Evolutionary conservation across 768 basidiomycete species (phyloP), one percentile per base, ranked within the genome.

Genomic region (Candolleomyces efflorescens): DNA sequence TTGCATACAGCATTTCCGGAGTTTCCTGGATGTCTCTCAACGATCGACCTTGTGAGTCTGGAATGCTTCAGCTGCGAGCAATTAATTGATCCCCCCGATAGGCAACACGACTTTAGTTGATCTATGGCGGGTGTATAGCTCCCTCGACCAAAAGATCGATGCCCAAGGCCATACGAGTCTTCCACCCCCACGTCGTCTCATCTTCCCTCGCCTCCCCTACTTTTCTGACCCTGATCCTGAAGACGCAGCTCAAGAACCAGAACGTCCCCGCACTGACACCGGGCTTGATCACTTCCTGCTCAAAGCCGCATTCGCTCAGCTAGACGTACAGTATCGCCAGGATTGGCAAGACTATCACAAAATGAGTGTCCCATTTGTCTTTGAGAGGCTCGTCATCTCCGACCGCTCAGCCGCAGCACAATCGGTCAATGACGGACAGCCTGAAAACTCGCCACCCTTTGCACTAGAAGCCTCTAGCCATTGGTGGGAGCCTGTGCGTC

Each of bases 271-370:
- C 15, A 77, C 78, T 1, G 77, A 83, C 58, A 82, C 79, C 23
- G 86, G 86, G 4, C 82, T 91, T 62, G 90, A 93, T 70, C 87
- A 87, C 0, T 82, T 82, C 63, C 73, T 87, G n/a, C 71, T 79
- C 51, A 89, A 90, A 65, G 81, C 84, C 0, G 85, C 87, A n/a
- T 89, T 90, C 65, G 89, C 91, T 0, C 80, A 77, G 15, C 78
- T 89, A 60, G 82, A 78, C 1, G 70, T 86, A 53, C 80, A 89
- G 74, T 92, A 86, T 68, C 58, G 74, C 17, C 81, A 86, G 58
- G 92, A 94, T 64, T 93, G 91, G 83, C 76, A 80, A 48, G 93
- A 95, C 70, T 86, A 87, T 63, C 77, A 80, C 38, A 76, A 80
- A 57, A 82, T 91, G 64, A 75, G 78, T 18, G 78, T 84, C 17